These are phyloP conservation scores for Tolypocladium ophioglossoides DNA, from an alignment of 2,329 filamentous ascomycete species.

Conservation along the genomic window DNA sequence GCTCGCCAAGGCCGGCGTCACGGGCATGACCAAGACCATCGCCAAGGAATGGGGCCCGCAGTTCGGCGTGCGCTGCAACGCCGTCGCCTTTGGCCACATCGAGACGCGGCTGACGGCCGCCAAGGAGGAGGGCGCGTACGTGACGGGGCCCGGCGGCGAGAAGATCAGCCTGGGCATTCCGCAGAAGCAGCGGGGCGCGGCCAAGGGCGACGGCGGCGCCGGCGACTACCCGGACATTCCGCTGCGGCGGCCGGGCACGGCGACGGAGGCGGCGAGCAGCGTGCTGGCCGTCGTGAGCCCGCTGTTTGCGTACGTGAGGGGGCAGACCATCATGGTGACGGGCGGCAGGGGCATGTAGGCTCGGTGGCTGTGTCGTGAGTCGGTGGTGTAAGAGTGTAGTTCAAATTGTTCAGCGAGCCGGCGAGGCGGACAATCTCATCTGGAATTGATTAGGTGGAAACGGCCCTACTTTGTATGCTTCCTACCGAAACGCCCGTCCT, in stretches of 20 bases:
- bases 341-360: slow-evolving; percentile 56
- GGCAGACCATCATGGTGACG: slow-evolving; percentile 80
- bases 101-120: slow-evolving; percentile 69
- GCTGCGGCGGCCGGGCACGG: slow-evolving; percentile 62
- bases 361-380: background rate
- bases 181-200: slow-evolving; percentile 37
- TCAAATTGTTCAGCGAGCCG: background rate
- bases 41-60: slow-evolving; percentile 84
- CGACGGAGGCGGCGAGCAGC: slow-evolving; percentile 69
- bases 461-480: background rate
- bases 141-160: slow-evolving; percentile 64
- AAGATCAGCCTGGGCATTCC: slow-evolving; percentile 69
- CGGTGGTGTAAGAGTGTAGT: background rate
- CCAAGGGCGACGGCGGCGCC: slow-evolving; percentile 14
- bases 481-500: background rate
- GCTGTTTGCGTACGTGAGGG: slow-evolving; percentile 72
- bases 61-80: slow-evolving; percentile 76
- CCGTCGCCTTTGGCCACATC: slow-evolving; percentile 76
- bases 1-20: slow-evolving; percentile 73
- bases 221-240: slow-evolving; percentile 60
- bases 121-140: slow-evolving; percentile 75
- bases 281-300: slow-evolving; percentile 74
- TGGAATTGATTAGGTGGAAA: background rate
- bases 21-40: slow-evolving; percentile 77
- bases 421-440: background rate